Evolutionary conservation across 2,329 filamentous ascomycete genomes (phyloP), one percentile per base, ranked within the genome.

Genomic region (Chaetomium sp.): DNA sequence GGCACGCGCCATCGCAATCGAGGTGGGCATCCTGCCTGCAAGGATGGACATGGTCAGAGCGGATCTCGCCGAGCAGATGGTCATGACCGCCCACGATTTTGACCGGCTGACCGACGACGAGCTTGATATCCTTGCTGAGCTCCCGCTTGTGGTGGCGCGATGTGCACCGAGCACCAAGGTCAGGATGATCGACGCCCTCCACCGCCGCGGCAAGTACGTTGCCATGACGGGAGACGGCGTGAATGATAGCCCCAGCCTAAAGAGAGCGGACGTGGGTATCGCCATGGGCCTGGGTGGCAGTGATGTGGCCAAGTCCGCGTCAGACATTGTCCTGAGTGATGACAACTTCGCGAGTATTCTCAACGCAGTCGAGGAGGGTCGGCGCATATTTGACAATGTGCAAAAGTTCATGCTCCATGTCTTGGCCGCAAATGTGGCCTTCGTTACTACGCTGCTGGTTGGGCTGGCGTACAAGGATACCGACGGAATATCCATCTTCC

Each of bases 281-380:
- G 89, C 89, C 68, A 92, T 91, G 89, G 88, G 89, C 57, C 80
- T 86, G 67, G 82, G 86, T 47, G 89, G 89, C 19, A 89, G 86
- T 51, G 89, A 91, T 72, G 89, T 92, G 12, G 89, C 89, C 67
- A 91, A 91, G 72, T 88, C 95, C 76, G 92, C 92, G 2, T 90
- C 91, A 0, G 92, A 96, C 73, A 95, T 96, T 83, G 91, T 96
- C 45, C 80, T 96, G 27, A 92, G 91, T 0, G 91, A 95, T 73
- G 92, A 95, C 76, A 93, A 96, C 78, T 96, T 96, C 73, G 90
- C 92, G 9, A 92, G 89, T 27, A 91, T 91, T 64, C 83, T 91
- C 33, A 87, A 86, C n/a, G 88, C 87, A 42, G 87, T 91, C 53
- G 85, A 89, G 73, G 88, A 91, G 75, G 89, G 89, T n/a, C 84